Evolutionary conservation across 495 filamentous ascomycete genomes (phyloP).

Genomic region (Neurospora africana): DNA sequence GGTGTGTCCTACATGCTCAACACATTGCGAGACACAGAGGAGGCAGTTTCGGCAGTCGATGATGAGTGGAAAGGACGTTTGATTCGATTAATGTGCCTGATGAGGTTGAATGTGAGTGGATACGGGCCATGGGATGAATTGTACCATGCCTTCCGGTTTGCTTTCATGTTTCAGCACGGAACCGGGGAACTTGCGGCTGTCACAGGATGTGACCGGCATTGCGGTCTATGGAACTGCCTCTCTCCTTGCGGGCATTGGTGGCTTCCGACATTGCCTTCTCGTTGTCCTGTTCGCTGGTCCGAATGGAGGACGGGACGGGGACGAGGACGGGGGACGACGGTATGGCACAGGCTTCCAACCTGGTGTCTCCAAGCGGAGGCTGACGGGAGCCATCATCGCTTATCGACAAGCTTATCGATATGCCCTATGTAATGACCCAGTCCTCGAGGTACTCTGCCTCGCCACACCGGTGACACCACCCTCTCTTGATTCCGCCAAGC

Average conservation of each 20-base stretch:
- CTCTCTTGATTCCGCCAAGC: background rate
- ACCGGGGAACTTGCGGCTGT: background rate
- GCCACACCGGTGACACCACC: background rate
- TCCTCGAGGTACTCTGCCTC: background rate
- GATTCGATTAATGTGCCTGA: background rate
- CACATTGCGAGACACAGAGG: slow-evolving; percentile 27
- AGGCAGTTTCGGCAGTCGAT: background rate
- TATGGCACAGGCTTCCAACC: background rate
- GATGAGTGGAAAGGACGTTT: background rate
- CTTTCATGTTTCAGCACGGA: background rate
- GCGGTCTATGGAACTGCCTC: background rate
- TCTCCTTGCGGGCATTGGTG: background rate
- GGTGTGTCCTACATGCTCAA: slow-evolving; percentile 31
- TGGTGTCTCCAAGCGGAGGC: background rate
- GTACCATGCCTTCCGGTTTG: background rate
- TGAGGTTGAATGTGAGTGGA: background rate
- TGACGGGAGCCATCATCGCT: background rate
- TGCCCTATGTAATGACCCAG: background rate
- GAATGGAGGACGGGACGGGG: background rate
- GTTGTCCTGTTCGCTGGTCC: background rate
- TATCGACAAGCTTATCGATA: background rate
- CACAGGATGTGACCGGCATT: background rate
- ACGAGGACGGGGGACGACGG: background rate
- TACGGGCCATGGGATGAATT: background rate
- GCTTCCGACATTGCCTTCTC: background rate